Evolutionary conservation across 192 early-diverging fungal genomes (phyloP), one percentile per base, ranked within the genome.

Genomic region (Coemansia interrupta): DNA sequence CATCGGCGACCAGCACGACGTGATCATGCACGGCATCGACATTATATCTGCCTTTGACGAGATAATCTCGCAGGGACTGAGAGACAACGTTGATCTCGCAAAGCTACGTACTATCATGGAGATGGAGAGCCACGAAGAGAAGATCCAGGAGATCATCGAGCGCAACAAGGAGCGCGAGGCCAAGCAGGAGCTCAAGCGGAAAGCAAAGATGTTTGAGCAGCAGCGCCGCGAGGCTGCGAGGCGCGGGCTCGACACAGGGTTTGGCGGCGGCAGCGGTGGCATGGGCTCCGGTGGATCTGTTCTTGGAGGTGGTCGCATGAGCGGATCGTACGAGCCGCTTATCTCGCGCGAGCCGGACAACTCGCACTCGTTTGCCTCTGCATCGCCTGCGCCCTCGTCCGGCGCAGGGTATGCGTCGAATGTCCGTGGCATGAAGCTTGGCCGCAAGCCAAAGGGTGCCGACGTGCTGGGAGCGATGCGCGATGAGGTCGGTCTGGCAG

Each of bases 121-220:
- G 68, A 99, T 99, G 96, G 96, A 99, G 73, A 91, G 89, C 77
- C 92, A 97, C 59, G 96, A 99, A 72, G 96, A 99, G 66, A 90
- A 92, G 75, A 87, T 97, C 54, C 93, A 95, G 65, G 93, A 94
- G 43, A 94, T 95, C 63, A 97, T 97, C 67, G 86, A 90, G 24
- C 67, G 83, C 85, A 93, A 90, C 72, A 95, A 97, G 73, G 95
- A 99, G 68, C 89, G 87, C 57, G 93, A 99, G 70, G 96, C 96
- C 5, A 97, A 95, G 82, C 92, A 96, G 64, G 94, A 96, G 63
- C 85, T 95, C 55, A 95, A 94, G 68, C 80, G 93, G 57, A 86
- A 91, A 46, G 94, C 94, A 29, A 90, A 92, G 68, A 80, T 88
- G 67, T 84, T 97, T 72, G 96, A 99, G 22, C 76, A 90, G 78